A percentile compares a stretch with the other conserved stretches of the same genome.
Conservation (phyloP, 1,284 basidiomycete genomes). For the Rhodotorula sp. region DNA sequence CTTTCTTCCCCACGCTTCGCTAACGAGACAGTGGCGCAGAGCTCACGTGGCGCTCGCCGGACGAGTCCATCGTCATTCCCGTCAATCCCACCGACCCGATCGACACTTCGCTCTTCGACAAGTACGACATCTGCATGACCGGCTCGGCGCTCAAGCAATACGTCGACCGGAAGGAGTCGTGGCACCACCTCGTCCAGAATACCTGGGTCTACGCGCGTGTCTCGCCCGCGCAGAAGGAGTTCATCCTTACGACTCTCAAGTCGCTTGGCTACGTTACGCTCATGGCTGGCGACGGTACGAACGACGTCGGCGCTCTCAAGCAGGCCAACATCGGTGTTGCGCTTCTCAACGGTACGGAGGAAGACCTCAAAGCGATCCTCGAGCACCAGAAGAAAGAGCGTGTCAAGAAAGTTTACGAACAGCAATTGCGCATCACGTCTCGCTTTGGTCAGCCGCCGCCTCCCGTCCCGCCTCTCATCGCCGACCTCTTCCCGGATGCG, state of each 20-base stretch:
- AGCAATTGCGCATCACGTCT: conserved; percentile 80
- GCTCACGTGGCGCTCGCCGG: conserved; percentile 61
- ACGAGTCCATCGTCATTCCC: conserved; percentile 79
- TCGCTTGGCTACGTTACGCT: conserved; percentile 82
- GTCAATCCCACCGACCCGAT: conserved; percentile 74
- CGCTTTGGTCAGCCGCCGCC: conserved; percentile 88
- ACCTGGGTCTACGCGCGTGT: conserved; percentile 97
- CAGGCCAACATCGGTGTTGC: conserved; percentile 94
- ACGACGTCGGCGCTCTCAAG: conserved; percentile 93
- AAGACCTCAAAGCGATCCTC: conserved; percentile 87
- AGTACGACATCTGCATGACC: conserved; percentile 92
- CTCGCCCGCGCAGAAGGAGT: conserved; percentile 91
- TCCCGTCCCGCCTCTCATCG: conserved; percentile 71
- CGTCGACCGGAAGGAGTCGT: conserved; percentile 59
- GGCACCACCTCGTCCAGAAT: conserved; percentile 78
- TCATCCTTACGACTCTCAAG: conserved; percentile 83
- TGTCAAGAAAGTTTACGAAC: conserved; percentile 92
- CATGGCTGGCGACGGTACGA: conserved; percentile 97
- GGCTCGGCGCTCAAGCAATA: conserved; percentile 85
- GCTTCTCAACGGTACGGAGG: conserved; percentile 81
- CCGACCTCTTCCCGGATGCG: conserved; percentile 78
- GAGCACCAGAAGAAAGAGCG: conserved; percentile 84
- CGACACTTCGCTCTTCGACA: conserved; percentile 69
- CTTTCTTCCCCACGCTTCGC: background rate
- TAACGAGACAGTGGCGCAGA: conserved; percentile 25